Conservation (phyloP, 768 basidiomycete genomes). For the Sporobolomyces phaffii region DNA sequence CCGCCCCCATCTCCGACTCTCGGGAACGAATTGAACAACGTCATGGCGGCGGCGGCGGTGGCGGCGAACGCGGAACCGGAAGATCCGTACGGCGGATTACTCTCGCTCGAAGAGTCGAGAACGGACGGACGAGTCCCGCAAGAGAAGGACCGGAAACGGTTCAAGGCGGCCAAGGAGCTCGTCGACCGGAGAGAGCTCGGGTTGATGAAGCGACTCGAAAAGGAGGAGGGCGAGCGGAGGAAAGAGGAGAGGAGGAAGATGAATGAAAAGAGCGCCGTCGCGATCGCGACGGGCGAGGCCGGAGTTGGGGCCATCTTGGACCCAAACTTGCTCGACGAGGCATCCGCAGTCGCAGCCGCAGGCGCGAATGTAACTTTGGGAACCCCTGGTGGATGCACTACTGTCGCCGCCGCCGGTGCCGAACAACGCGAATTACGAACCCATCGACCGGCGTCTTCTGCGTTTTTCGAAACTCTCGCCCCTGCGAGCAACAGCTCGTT, state of each 20-base stretch:
- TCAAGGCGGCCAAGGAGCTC: conserved; percentile 62
- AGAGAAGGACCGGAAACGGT: conserved; percentile 60
- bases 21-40: background rate
- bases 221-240: conserved; percentile 3
- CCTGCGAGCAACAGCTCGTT: background rate
- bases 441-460: background rate
- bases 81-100: conserved; percentile 75
- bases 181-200: conserved; percentile 54
- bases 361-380: background rate
- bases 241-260: conserved; percentile 4
- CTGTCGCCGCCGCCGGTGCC: too few species aligned
- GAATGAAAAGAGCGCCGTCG: background rate
- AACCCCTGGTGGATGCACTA: background rate
- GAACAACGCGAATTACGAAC: background rate
- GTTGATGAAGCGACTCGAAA: background rate
- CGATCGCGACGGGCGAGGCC: background rate
- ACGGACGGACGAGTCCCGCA: conserved; percentile 62
- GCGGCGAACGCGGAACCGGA: conserved; percentile 53
- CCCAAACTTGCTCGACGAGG: background rate
- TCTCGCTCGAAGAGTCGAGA: conserved; percentile 64
- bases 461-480: background rate
- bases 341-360: too few species aligned
- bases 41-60: conserved; percentile 8
- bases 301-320: background rate
- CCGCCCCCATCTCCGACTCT: conserved; percentile 43